Conservation (phyloP, 2,329 filamentous ascomycete genomes). For the Knoxdaviesia capensis region DNA sequence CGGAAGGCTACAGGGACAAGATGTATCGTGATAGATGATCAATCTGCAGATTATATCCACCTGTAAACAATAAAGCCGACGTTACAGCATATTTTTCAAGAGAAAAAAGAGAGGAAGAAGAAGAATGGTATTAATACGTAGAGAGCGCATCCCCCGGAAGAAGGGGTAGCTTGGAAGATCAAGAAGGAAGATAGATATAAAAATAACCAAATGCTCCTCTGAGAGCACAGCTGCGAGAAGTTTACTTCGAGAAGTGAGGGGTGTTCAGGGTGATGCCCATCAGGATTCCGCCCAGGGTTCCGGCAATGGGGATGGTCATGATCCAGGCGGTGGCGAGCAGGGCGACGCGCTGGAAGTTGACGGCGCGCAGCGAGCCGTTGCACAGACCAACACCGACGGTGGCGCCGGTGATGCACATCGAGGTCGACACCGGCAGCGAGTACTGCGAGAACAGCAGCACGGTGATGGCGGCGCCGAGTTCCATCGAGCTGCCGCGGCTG, state of each 20-base stretch:
- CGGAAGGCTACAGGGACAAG: no score
- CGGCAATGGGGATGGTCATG: slow-evolving; percentile 22
- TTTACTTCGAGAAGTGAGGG: slow-evolving; percentile 7
- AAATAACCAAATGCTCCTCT: no score
- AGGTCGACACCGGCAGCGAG: slow-evolving; percentile 56
- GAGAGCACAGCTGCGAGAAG: no score
- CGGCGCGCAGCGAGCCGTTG: slow-evolving; percentile 50
- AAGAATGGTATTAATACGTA: no score
- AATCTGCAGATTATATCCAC: no score
- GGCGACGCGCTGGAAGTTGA: slow-evolving; percentile 57
- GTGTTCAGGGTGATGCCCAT: slow-evolving; percentile 21
- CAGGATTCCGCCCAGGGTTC: slow-evolving; percentile 17
- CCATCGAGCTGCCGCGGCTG: slow-evolving; percentile 46
- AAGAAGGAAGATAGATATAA: no score
- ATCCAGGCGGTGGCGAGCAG: slow-evolving; percentile 45
- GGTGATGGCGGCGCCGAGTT: slow-evolving; percentile 60
- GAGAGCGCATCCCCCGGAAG: no score
- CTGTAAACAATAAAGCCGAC: no score
- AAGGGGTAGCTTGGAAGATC: no score
- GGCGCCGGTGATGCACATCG: slow-evolving; percentile 63
- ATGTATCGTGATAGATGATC: no score
- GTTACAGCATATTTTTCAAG: no score
- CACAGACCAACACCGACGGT: slow-evolving; percentile 62
- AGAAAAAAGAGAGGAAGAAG: no score
- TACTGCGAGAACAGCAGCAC: slow-evolving; percentile 59